Base-by-base conservation (phyloP, 495 filamentous ascomycete genomes). In the Niebla homalea region DNA sequence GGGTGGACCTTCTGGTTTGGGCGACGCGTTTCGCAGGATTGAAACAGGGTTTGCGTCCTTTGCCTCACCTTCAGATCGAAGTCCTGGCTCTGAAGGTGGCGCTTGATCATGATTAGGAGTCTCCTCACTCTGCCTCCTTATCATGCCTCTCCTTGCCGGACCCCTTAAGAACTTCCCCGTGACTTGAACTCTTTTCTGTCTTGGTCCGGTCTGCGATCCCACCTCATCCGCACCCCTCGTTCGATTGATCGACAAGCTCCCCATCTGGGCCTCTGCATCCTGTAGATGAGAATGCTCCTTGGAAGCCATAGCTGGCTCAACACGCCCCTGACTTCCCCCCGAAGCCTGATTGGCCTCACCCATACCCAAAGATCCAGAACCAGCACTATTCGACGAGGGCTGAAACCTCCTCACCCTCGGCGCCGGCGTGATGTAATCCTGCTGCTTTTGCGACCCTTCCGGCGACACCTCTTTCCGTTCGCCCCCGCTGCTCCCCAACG, bases 91-190 rank as follows among this genome's bases (percentile, higher is more conserved):
- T 16, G 59, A 55, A 41, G 43, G 50, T 36, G 51, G 41, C 5
- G 41, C 26, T 22, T 55, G 52, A 0, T 60, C 60, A 16, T 56
- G 54, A 20, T 43, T 42, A 18, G 57, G 56, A 40, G 71, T 67
- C 35, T 88, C 85, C 37, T 88, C 84, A 52, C 82, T 87, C 61
- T 85, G 81, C 45, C 83, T 74, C 50, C 83, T 71, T 51, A 75
- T 58, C 16, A 82, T 75, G 14, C 83, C 84, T 53, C 85, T 70
- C 50, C 85, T 76, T 19, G 83, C 84, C 8, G 85, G 84, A 0
- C 83, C 83, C 50, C 79, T 86, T 20, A 88, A 67, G 56, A 87
- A 88, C 50, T 73, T 78, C 0, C 85, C 85, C 8, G 81, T 77
- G 5, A 81, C 66, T 55, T 84, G 83, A 25, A 86, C 73, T 54